Evolutionary conservation across 441 rosid species (phyloP), one percentile per base, ranked within the genome.

Genomic region (Sinapis alba): DNA sequence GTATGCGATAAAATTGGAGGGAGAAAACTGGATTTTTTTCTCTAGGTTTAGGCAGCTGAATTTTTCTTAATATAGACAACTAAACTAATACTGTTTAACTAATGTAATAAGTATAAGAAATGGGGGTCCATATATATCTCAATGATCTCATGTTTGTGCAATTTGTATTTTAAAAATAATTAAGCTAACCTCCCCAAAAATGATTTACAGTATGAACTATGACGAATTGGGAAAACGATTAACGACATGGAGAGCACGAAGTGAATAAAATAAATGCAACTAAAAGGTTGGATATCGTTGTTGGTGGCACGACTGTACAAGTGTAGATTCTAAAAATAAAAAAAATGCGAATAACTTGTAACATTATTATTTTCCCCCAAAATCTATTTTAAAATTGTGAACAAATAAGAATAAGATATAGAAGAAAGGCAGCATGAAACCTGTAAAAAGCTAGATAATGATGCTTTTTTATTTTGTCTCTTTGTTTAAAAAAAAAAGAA

Each of bases 251-350:
- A 77, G 75, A 63, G 57, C 75, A 79, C 71, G 69, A 78, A 73
- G 72, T 62, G 58, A 18, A 68, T 73, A 24, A 23, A 67, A 27
- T 18, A 50, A 7, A 13, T 56, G 56, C 34, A 68, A 61, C 60
- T 38, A 30, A 72, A 10, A 2, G 73, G 5, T 61, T 20, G 7
- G 34, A 43, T 72, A 69, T 68, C 30, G 81, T 73, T 73, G 75
- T 63, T 78, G 81, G 73, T 59, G 5, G 79, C 82, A 74, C 79
- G 82, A 79, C 79, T 74, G 58, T 3, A 74, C 79, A 79, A 79
- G 76, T 74, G 58, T 3, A 58, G 24, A 58, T 4, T 62, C 24
- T 1, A 18, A 7, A 34, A 19, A 47, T 51, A 21, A 36, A 15
- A 53, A n/a, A 15, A 53, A n/a, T 61, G 61, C 66, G 64, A 61